Base-by-base conservation (phyloP, 2,329 filamentous ascomycete species). In the Penicillium paneum region DNA sequence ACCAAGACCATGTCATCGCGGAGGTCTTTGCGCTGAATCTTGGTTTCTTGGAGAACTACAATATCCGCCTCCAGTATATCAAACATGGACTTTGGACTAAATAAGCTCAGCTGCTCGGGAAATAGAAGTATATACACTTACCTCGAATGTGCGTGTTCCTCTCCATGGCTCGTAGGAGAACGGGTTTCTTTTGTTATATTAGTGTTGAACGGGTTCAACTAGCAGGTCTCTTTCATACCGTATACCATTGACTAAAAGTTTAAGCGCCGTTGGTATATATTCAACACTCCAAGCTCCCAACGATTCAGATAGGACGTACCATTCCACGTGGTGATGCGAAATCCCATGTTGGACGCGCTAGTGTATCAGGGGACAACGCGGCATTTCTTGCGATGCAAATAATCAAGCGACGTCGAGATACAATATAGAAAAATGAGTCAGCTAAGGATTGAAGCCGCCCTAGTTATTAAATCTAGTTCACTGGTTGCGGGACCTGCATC, bases 1-100 rank as follows among this genome's bases (percentile, higher is more conserved):
- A 97, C 85, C 32, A 97, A 78, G 10, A 97, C 92, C 91, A 97
- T 97, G 64, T 97, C 94, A 79, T 97, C 94, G 38, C 81, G 82
- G 1, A 99, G 78, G 64, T 97, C 92, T 70, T 96, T 96, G 54
- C 88, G 83, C 69, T 97, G 94, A 38, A 97, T 97, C 75, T 97
- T 99, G 40, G 91, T 87, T 74, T 97, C 94, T 72, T 99, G 94
- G 79, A 97, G 91, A 55, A 97, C 82, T 17, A 97, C 85, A 60
- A 99, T 94, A 71, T 99, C 94, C 49, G 92, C 86, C 70, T 94
- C 89, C 7, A 99, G 82, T 40, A 88, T 89, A 63, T 96, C 90
- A 74, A 99, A 97, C 94, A 97, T 97, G 61, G 87, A 82, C 87
- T 90, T 55, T 2, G 15, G 15, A 3, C n/a, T 4, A 11, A 21